These are phyloP conservation scores for Cucurbita argyrosperma DNA, from an alignment of 306 rosid species.

Conservation along the genomic window DNA sequence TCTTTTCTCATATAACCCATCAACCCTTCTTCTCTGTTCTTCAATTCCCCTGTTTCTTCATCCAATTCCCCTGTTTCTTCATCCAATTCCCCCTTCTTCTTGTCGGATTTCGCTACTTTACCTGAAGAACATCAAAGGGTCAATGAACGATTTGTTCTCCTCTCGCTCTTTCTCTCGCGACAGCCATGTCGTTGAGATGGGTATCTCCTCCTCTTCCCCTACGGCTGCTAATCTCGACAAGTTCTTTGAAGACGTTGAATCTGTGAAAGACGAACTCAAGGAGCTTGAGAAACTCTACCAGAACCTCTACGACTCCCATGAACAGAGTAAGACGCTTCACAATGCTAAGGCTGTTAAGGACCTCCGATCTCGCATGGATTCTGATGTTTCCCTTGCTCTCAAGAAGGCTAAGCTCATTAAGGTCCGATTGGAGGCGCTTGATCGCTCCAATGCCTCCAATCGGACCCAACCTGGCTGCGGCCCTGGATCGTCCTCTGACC, in stretches of 20 bases:
- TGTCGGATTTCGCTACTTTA: background rate
- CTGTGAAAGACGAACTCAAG: slow-evolving; percentile 63
- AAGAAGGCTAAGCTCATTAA: slow-evolving; percentile 82
- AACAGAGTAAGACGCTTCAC: slow-evolving; percentile 76
- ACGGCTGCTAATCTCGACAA: slow-evolving; percentile 48
- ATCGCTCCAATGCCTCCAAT: slow-evolving; percentile 81
- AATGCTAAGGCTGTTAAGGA: slow-evolving; percentile 65
- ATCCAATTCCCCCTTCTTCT: background rate
- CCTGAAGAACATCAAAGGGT: background rate
- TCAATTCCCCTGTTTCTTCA: background rate
- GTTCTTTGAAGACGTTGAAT: slow-evolving; percentile 72
- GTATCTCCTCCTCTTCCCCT: slow-evolving; percentile 3
- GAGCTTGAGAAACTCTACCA: slow-evolving; percentile 46
- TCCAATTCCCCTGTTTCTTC: background rate
- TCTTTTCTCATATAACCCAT: background rate
- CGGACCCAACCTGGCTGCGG: slow-evolving; percentile 71
- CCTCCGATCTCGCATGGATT: slow-evolving; percentile 79
- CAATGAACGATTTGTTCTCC: slow-evolving; percentile 67
- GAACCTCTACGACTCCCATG: slow-evolving; percentile 36
- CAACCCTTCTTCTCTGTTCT: background rate
- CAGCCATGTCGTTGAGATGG: slow-evolving; percentile 66
- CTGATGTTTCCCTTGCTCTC: slow-evolving; percentile 51
- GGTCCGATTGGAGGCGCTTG: slow-evolving; percentile 71
- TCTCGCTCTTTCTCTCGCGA: slow-evolving; percentile 62
- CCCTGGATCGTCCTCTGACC: slow-evolving; percentile 83